Evolutionary conservation across 1,139 yeast species (phyloP).

Genomic region (Pichia sp.): DNA sequence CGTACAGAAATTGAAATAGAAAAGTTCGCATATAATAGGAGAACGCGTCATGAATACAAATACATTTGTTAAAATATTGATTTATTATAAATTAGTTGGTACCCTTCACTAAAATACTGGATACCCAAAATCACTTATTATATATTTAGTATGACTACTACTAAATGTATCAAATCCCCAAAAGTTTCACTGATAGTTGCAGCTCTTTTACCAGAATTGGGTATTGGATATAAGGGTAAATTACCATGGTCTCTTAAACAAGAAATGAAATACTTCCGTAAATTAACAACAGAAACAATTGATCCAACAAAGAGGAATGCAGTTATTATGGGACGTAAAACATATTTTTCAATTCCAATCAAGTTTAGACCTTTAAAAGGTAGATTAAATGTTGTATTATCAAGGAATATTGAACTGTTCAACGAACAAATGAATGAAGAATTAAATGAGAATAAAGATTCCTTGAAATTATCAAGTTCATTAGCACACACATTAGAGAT

Average conservation of each 20-base stretch:
- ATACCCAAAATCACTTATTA: neutral
- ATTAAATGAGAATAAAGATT: slow-evolving; percentile 18
- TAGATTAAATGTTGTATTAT: slow-evolving; percentile 69
- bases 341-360: slow-evolving; percentile 90
- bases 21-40: neutral
- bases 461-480: slow-evolving; percentile 39
- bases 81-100: too few species aligned
- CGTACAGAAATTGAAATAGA: neutral
- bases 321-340: slow-evolving; percentile 92
- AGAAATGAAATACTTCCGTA: slow-evolving; percentile 81
- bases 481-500: slow-evolving; percentile 39
- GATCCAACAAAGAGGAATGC: slow-evolving; percentile 47
- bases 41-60: neutral
- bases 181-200: slow-evolving; percentile 72
- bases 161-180: slow-evolving; percentile 12
- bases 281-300: slow-evolving; percentile 50
- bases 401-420: slow-evolving; percentile 37
- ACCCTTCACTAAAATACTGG: too few species aligned
- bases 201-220: slow-evolving; percentile 69
- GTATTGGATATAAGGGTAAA: slow-evolving; percentile 76
- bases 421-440: slow-evolving; percentile 18
- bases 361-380: slow-evolving; percentile 77
- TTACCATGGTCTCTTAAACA: slow-evolving; percentile 84
- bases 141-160: slow-evolving; percentile 5
- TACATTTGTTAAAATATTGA: too few species aligned